Evolutionary conservation across 108 stramenopile species (phyloP).

Genomic region (Cylindrotheca closterium): DNA sequence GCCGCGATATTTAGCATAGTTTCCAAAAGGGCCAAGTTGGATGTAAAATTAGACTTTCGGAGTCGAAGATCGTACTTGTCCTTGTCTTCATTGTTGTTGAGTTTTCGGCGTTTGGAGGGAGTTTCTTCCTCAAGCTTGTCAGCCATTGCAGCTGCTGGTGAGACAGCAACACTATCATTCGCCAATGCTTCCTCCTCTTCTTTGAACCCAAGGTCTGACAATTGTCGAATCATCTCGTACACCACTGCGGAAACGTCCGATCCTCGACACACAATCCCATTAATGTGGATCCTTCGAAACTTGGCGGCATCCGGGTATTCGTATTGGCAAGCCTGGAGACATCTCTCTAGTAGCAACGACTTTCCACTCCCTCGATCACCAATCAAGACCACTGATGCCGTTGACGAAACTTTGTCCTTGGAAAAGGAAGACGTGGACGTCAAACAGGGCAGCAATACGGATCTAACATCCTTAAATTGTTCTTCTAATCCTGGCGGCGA

Average conservation of each 20-base stretch:
- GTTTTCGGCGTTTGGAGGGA: conserved; percentile 4
- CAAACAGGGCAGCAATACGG: conserved; percentile 32
- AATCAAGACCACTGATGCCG: conserved; percentile 70
- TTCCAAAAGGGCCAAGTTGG: conserved; percentile 68
- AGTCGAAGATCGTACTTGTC: conserved; percentile 44
- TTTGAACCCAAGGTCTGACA: conserved; percentile 57
- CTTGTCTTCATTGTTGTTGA: conserved; percentile 7
- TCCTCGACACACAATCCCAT: conserved; percentile 71
- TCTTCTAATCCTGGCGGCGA: conserved; percentile 37
- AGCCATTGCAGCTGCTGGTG: too few relatives aligned
- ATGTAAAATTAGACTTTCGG: conserved; percentile 61
- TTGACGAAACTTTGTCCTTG: conserved; percentile 19
- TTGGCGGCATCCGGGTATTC: conserved; percentile 6
- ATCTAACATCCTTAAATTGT: conserved; percentile 36
- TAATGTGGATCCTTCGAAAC: conserved; percentile 67
- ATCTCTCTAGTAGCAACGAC: conserved; percentile 62
- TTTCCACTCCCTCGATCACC: conserved; percentile 78
- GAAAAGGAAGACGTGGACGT: background rate
- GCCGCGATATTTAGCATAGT: conserved; percentile 64
- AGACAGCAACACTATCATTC: conserved; percentile 2
- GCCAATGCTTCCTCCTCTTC: conserved; percentile 9
- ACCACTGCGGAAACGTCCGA: conserved; percentile 59
- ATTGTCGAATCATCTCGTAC: conserved; percentile 78
- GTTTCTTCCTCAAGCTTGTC: conserved; percentile 5
- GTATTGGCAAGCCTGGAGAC: conserved; percentile 46